phyloP scores from a whole-genome alignment of 208 protist species.

The Lotmaria passim region DNA sequence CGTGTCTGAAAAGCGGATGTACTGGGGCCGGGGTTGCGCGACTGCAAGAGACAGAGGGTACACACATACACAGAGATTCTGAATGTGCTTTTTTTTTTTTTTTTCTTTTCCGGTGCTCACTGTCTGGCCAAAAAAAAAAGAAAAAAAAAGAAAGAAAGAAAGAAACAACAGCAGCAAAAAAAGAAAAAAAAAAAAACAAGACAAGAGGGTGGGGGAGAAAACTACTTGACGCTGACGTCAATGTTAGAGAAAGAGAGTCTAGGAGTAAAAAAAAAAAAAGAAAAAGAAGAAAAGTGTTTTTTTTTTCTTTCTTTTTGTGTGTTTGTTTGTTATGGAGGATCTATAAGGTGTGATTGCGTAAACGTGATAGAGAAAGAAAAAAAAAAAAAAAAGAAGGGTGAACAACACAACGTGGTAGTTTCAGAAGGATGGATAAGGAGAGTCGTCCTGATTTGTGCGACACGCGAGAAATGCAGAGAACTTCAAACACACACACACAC shows the following conservation, averaged over 20 bases:
- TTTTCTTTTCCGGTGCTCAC: too few relatives aligned
- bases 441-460: too few relatives aligned
- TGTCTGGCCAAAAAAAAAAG: too few relatives aligned
- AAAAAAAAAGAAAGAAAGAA: neutral
- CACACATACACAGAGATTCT: too few relatives aligned
- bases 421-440: too few relatives aligned
- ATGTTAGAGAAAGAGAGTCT: neutral
- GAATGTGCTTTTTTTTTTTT: too few relatives aligned
- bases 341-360: too few relatives aligned
- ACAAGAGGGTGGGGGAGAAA: neutral
- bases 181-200: neutral
- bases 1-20: neutral
- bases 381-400: too few relatives aligned
- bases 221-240: neutral
- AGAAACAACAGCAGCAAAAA: neutral
- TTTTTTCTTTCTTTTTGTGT: neutral
- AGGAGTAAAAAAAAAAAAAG: slow-evolving; percentile 22
- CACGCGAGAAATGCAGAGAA: neutral
- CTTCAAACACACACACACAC: too few relatives aligned
- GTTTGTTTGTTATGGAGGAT: neutral
- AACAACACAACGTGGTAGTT: too few relatives aligned
- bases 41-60: neutral
- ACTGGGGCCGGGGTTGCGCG: neutral
- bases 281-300: slow-evolving; percentile 3
- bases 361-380: too few relatives aligned